Evolutionary conservation across 768 basidiomycete genomes (phyloP).

Genomic region (Amylocystis lapponica): DNA sequence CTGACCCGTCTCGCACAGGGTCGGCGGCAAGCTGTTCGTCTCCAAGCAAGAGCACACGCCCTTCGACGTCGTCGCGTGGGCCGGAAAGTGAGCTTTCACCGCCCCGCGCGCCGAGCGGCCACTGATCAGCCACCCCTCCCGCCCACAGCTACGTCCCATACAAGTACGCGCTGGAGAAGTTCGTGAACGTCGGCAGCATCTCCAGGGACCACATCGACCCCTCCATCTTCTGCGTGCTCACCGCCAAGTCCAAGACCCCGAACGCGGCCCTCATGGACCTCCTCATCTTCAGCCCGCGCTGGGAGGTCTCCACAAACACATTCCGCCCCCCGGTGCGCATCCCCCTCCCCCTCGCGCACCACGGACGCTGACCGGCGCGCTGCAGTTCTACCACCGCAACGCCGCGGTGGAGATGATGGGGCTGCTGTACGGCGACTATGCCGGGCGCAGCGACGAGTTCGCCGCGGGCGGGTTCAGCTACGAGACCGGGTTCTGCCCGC

Average conservation of each 20-base stretch:
- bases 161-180: conserved; percentile 63
- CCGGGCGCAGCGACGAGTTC: conserved; percentile 58
- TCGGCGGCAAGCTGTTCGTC: conserved; percentile 47
- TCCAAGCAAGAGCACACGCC: conserved; percentile 60
- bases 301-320: conserved; percentile 55
- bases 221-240: conserved; percentile 63
- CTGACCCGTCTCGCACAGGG: conserved; percentile 26
- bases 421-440: conserved; percentile 56
- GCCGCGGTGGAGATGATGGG: conserved; percentile 61
- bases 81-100: conserved; percentile 49
- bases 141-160: conserved; percentile 51
- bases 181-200: conserved; percentile 57
- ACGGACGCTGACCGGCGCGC: not conserved
- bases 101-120: no score
- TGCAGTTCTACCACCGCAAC: conserved; percentile 61
- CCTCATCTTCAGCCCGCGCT: conserved; percentile 57
- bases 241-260: conserved; percentile 54
- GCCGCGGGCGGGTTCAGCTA: conserved; percentile 56
- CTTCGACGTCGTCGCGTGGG: conserved; percentile 70
- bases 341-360: not conserved
- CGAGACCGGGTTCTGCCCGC: conserved; percentile 60
- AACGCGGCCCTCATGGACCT: conserved; percentile 58
- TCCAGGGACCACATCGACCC: conserved; percentile 68
- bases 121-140: not conserved
- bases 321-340: conserved; percentile 57